phyloP scores from a whole-genome alignment of 371 early-diverging fungal species.

The Dinochytrium kinnereticum region DNA sequence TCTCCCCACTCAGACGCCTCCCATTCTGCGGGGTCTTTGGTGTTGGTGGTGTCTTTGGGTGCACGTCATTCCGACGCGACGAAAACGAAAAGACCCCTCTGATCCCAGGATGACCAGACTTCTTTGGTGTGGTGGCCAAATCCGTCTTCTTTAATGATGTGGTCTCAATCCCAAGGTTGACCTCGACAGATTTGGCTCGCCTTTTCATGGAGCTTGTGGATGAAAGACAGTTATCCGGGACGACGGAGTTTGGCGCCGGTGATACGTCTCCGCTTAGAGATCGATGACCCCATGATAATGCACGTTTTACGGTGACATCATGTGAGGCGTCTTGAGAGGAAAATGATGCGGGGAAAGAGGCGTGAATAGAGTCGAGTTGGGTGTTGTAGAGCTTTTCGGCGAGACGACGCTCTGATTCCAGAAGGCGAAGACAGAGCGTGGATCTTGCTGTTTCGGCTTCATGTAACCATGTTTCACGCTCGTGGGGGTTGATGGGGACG shows the following conservation, averaged over 20 bases:
- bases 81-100: neutral
- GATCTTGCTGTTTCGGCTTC: conserved; percentile 46
- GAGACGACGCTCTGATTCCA: conserved; percentile 26
- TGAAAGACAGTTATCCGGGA: neutral
- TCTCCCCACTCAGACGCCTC: neutral
- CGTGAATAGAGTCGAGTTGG: neutral
- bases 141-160: neutral
- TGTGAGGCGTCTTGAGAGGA: neutral
- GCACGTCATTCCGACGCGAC: neutral
- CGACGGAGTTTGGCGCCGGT: neutral
- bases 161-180: neutral
- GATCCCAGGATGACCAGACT: neutral
- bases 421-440: conserved; percentile 31
- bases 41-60: neutral
- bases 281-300: neutral
- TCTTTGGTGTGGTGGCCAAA: neutral
- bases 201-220: neutral
- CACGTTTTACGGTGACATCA: neutral
- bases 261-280: neutral
- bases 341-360: neutral
- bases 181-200: conserved; percentile 3
- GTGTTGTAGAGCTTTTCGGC: neutral
- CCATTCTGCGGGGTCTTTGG: neutral
- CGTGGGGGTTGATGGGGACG: conserved; percentile 40
- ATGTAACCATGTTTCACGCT: conserved; percentile 51